Conservation (phyloP, 495 filamentous ascomycete genomes). For the Penicillium roqueforti region DNA sequence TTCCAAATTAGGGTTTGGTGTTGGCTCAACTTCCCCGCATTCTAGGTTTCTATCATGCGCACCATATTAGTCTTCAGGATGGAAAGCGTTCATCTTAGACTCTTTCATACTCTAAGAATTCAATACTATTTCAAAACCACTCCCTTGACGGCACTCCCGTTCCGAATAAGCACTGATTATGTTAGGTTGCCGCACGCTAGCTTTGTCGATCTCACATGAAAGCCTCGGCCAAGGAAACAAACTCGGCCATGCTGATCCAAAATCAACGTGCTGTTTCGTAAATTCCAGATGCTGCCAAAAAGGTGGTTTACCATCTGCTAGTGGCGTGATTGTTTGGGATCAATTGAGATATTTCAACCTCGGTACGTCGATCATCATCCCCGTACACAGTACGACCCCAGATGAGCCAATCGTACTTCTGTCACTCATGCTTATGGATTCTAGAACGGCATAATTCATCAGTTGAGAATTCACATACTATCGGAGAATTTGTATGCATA, state of each 20-base stretch:
- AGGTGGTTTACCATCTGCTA: background rate
- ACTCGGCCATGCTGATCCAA: background rate
- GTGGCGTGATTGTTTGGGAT: constrained; percentile 1
- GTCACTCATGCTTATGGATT: background rate
- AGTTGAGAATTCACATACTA: background rate
- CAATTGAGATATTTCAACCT: constrained; percentile 1
- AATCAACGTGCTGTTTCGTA: background rate
- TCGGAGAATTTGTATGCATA: constrained; percentile 7
- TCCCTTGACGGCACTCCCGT: background rate
- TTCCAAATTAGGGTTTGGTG: constrained; percentile 10
- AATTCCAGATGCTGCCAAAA: background rate
- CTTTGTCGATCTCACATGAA: constrained; percentile 12
- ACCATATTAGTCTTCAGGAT: background rate
- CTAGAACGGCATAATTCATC: background rate
- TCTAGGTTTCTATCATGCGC: no score
- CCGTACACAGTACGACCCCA: background rate
- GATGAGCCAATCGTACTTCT: background rate
- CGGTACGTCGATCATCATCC: constrained; percentile 1
- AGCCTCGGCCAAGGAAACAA: constrained; percentile 4
- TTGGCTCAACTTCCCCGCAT: constrained; percentile 2
- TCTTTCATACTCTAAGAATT: background rate
- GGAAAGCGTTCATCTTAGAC: background rate
- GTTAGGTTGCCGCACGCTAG: constrained; percentile 1
- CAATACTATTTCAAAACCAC: background rate
- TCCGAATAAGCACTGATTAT: background rate